phyloP scores from a whole-genome alignment of 768 basidiomycete genomes.

The Boletus huronensis region DNA sequence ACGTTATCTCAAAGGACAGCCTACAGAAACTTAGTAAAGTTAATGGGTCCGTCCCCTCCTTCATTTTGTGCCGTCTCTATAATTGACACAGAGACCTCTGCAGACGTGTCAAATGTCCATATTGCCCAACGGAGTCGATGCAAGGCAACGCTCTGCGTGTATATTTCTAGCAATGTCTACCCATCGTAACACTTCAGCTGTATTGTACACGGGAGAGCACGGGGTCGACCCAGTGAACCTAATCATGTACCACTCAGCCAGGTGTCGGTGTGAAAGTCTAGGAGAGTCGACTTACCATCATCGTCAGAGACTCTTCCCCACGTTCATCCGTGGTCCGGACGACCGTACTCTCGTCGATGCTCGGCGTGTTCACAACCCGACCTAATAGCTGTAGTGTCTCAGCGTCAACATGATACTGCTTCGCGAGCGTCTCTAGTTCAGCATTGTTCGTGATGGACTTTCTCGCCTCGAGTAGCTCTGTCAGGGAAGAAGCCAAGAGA shows the following conservation, averaged over 20 bases:
- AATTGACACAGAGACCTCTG: not conserved
- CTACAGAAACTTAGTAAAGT: slow-evolving; percentile 85
- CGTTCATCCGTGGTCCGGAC: slow-evolving; percentile 45
- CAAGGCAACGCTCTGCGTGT: slow-evolving; percentile 56
- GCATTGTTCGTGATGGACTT: slow-evolving; percentile 42
- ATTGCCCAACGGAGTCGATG: slow-evolving; percentile 83
- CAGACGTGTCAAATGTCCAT: slow-evolving; percentile 94
- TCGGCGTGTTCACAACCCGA: slow-evolving; percentile 61
- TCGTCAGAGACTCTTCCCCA: slow-evolving; percentile 52
- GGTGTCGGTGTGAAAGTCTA: not conserved
- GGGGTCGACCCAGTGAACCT: slow-evolving; percentile 32
- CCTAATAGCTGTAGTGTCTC: slow-evolving; percentile 50
- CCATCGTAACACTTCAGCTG: slow-evolving; percentile 4
- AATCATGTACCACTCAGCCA: not conserved
- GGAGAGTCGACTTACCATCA: slow-evolving; percentile 40
- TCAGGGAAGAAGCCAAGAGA: slow-evolving; percentile 49
- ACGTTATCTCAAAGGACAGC: slow-evolving; percentile 92
- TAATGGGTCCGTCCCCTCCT: slow-evolving; percentile 58
- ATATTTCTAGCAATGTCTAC: slow-evolving; percentile 47
- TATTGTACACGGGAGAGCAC: not conserved
- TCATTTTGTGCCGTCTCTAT: not conserved
- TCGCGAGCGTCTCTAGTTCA: slow-evolving; percentile 50
- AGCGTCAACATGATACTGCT: slow-evolving; percentile 53
- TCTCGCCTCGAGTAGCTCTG: slow-evolving; percentile 59
- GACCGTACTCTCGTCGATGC: slow-evolving; percentile 46